Percentiles rank a stretch among this genome's conserved stretches.
These are phyloP conservation scores for Fusarium concolor DNA, from an alignment of 2,329 filamentous ascomycete genomes.

Conservation along the genomic window DNA sequence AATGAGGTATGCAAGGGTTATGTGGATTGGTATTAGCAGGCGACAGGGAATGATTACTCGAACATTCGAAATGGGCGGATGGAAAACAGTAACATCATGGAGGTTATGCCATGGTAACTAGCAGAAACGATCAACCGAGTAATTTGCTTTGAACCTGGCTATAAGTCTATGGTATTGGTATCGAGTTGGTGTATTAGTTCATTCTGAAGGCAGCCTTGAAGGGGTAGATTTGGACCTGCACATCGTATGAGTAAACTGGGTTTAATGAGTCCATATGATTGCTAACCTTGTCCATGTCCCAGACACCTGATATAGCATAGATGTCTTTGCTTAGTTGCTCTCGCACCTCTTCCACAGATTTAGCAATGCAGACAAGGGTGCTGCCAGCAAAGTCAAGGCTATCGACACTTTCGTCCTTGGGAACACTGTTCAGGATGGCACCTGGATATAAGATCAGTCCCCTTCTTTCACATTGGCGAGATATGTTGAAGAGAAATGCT, in stretches of 20 bases:
- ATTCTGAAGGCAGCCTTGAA: conserved; percentile 58
- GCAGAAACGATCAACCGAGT: conserved; percentile 2
- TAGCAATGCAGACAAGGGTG: conserved; percentile 74
- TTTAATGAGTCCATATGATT: not conserved
- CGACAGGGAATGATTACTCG: not conserved
- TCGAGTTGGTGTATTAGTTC: conserved; percentile 17
- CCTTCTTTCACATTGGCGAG: too few species aligned
- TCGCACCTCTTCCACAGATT: conserved; percentile 75
- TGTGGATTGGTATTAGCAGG: conserved; percentile 1
- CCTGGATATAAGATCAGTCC: conserved; percentile 56
- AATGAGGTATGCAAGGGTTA: conserved; percentile 10
- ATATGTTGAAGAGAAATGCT: not conserved
- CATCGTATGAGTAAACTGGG: not conserved
- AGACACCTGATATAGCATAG: conserved; percentile 78
- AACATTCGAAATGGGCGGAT: conserved; percentile 9
- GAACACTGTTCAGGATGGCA: conserved; percentile 74
- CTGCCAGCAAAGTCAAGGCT: conserved; percentile 80
- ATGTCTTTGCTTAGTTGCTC: conserved; percentile 76
- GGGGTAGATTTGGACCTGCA: conserved; percentile 63
- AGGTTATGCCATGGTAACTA: conserved; percentile 2
- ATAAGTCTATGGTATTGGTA: not conserved
- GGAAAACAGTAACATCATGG: conserved; percentile 6
- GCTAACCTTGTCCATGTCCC: conserved; percentile 78
- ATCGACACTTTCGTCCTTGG: conserved; percentile 67
- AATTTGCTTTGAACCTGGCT: not conserved